Percentiles rank a stretch among this genome's conserved stretches.
These are phyloP conservation scores for Mortierella sp. DNA, from an alignment of 371 early-diverging fungal species.

Conservation along the genomic window DNA sequence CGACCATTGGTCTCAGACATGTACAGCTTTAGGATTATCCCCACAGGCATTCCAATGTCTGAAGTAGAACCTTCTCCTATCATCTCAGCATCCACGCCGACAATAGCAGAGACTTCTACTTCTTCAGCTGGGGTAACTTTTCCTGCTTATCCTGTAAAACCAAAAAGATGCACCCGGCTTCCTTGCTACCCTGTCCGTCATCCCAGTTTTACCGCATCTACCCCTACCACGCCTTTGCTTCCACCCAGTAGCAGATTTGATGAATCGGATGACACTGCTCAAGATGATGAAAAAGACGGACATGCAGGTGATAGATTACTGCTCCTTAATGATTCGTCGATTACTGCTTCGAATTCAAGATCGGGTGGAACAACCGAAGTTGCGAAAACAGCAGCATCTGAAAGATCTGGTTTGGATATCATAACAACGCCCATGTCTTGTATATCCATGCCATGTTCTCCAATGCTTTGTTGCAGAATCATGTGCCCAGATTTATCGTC, in stretches of 20 bases:
- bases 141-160: constrained; percentile 23
- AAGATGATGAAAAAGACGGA: neutral
- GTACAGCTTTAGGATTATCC: constrained; percentile 55
- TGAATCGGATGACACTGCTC: constrained; percentile 2
- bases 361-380: neutral
- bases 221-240: neutral
- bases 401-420: neutral
- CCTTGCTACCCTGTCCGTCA: constrained; percentile 39
- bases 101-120: constrained; percentile 1
- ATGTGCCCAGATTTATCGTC: constrained; percentile 17
- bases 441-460: constrained; percentile 55
- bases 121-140: neutral
- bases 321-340: neutral
- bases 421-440: constrained; percentile 23
- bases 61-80: neutral
- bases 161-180: constrained; percentile 41
- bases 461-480: constrained; percentile 30
- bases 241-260: constrained; percentile 1
- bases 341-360: neutral
- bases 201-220: neutral
- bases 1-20: constrained; percentile 50
- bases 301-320: neutral
- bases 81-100: neutral
- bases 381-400: neutral
- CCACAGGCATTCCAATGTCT: constrained; percentile 20